Evolutionary conservation across 2,329 filamentous ascomycete genomes (phyloP), one percentile per base, ranked within the genome.

Genomic region (Orbilia blumenaviensis): DNA sequence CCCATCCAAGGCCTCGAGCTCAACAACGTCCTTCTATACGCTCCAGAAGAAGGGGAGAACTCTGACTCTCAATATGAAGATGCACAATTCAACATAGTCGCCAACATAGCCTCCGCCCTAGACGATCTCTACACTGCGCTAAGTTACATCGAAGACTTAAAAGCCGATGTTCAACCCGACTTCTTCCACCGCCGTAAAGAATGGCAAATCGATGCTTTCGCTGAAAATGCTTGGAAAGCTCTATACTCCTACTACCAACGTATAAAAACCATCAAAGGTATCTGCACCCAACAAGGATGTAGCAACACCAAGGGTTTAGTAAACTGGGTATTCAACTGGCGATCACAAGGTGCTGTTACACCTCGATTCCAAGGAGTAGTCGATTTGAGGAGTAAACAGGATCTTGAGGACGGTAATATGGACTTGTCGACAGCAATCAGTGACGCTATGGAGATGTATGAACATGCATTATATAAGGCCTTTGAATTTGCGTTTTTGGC

Each of bases 151-250:
- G 12, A 21, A 42, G 9, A 29, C 4, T 21, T 54, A 6, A 66
- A 42, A 10, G 61, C 44, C 1, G 46, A 64, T 36, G n/a, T 50
- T 0, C 61, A 64, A 21, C 61, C 61, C 5, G 61, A 64, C 14
- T 64, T 54, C 32, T 64, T 25, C n/a, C 4, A 5, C 14, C 9
- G 9, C 14, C 42, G 42, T 8, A 41, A 52, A 29, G 14, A 16
- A 16, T 64, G 61, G 44, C 60, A 50, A n/a, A 6, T 64, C 2
- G 42, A 52, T 21, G 61, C 32, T n/a, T 52, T 52, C 23, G 1
- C 16, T 5, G 12, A 14, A 12, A 29, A 34, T 14, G 10, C 52
- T 1, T 64, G 61, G 61, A 25, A 52, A 27, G 38, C 42, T 9
- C 44, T 64, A 0, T 6, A 29, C 27, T 7, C 16, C 2, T 44